phyloP scores from a whole-genome alignment of 192 early-diverging fungal species.

The Coemansia sp. region DNA sequence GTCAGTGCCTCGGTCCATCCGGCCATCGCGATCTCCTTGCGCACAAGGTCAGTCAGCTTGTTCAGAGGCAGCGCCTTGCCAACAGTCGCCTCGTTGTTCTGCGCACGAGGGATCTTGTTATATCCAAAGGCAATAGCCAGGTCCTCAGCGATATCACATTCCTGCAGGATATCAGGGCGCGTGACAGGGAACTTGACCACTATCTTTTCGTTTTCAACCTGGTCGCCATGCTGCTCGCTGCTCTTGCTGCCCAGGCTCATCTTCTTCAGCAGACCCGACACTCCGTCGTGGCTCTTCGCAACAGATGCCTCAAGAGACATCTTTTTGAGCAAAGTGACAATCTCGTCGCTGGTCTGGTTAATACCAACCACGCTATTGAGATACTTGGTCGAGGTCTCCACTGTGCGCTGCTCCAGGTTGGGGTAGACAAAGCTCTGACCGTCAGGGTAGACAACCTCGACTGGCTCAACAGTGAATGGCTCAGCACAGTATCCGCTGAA shows the following conservation, averaged over 20 bases:
- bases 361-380: constrained; percentile 89
- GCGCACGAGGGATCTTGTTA: constrained; percentile 84
- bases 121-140: constrained; percentile 96
- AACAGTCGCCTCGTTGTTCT: constrained; percentile 80
- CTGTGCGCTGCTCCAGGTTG: constrained; percentile 63
- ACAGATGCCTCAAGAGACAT: constrained; percentile 81
- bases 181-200: constrained; percentile 82
- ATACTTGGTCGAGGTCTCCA: constrained; percentile 78
- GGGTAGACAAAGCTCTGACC: constrained; percentile 70
- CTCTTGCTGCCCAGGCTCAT: constrained; percentile 4
- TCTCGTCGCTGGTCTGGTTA: constrained; percentile 62
- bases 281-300: constrained; percentile 16
- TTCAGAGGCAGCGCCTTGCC: constrained; percentile 87
- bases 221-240: not conserved
- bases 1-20: constrained; percentile 95
- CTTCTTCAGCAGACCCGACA: constrained; percentile 34
- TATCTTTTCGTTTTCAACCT: constrained; percentile 38
- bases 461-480: constrained; percentile 92
- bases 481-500: constrained; percentile 92
- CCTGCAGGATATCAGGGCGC: constrained; percentile 91
- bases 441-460: constrained; percentile 87
- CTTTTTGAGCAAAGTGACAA: constrained; percentile 73
- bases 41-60: constrained; percentile 85
- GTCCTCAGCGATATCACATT: constrained; percentile 98
- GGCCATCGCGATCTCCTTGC: constrained; percentile 81